Evolutionary conservation across 441 rosid genomes (phyloP).

Genomic region (Theobroma grandiflorum): DNA sequence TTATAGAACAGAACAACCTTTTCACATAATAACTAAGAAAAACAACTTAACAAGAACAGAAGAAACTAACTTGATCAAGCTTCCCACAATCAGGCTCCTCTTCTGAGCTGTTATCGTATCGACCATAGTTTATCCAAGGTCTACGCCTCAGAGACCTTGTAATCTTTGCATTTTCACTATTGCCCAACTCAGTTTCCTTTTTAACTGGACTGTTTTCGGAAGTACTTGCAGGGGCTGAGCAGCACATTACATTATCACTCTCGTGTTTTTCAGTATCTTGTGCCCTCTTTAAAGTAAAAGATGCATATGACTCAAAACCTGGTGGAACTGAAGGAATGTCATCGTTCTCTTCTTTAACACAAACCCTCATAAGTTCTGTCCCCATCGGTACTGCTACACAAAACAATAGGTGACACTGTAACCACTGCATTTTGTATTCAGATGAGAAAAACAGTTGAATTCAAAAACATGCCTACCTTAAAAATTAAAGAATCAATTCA

Average conservation of each 20-base stretch:
- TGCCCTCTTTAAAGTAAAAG: conserved; percentile 65
- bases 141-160: conserved; percentile 64
- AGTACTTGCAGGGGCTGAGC: conserved; percentile 50
- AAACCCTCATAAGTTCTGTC: conserved; percentile 86
- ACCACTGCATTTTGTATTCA: neutral
- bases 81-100: conserved; percentile 58
- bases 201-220: conserved; percentile 54
- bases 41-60: conserved; percentile 14
- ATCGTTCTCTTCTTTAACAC: conserved; percentile 86
- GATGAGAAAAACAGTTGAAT: conserved; percentile 15
- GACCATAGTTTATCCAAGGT: conserved; percentile 75
- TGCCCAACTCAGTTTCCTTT: conserved; percentile 53
- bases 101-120: conserved; percentile 48
- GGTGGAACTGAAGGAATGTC: conserved; percentile 94
- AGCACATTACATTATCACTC: conserved; percentile 35
- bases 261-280: conserved; percentile 53
- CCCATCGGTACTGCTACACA: conserved; percentile 69
- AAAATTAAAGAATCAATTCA: conserved; percentile 18
- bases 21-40: neutral
- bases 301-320: conserved; percentile 90
- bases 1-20: neutral
- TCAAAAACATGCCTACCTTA: conserved; percentile 17
- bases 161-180: conserved; percentile 45
- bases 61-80: conserved; percentile 62
- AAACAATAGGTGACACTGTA: conserved; percentile 18